Evolutionary conservation across 2,329 filamentous ascomycete genomes (phyloP).

Genomic region (Aspergillus quadricinctus): DNA sequence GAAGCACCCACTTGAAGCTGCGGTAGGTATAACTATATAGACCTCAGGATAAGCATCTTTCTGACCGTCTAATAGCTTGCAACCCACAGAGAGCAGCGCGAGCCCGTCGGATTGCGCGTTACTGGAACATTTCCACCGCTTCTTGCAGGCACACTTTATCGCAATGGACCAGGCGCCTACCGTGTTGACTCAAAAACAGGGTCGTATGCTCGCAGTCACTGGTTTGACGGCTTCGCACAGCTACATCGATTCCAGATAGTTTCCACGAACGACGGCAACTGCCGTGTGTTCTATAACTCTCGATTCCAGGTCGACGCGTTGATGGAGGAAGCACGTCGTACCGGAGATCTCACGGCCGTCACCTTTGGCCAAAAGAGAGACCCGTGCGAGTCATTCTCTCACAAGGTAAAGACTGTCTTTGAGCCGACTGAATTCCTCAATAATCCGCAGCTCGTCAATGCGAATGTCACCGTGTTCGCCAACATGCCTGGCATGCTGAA

Average conservation of each 20-base stretch:
- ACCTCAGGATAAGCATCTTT: neutral
- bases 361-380: slow-evolving; percentile 68
- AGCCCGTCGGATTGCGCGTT: slow-evolving; percentile 58
- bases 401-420: slow-evolving; percentile 49
- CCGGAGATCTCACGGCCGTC: slow-evolving; percentile 53
- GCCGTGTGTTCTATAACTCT: slow-evolving; percentile 63
- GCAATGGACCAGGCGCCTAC: slow-evolving; percentile 65
- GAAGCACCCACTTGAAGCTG: neutral
- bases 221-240: slow-evolving; percentile 70
- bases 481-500: slow-evolving; percentile 53
- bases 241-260: slow-evolving; percentile 68
- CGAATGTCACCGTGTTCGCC: slow-evolving; percentile 59
- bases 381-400: slow-evolving; percentile 68
- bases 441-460: slow-evolving; percentile 57
- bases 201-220: slow-evolving; percentile 61
- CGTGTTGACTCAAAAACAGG: slow-evolving; percentile 45
- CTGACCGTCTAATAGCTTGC: neutral
- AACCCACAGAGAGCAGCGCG: slow-evolving; percentile 49
- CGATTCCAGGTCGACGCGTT: slow-evolving; percentile 61
- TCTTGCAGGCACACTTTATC: slow-evolving; percentile 65
- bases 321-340: slow-evolving; percentile 55
- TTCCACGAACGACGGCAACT: slow-evolving; percentile 27
- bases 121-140: slow-evolving; percentile 64
- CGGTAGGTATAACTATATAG: neutral
- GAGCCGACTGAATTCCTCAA: neutral